A percentile compares a stretch with the other conserved stretches of the same genome.
Conservation (phyloP, 345 rosid genomes). For the Zanthoxylum bungeanum region DNA sequence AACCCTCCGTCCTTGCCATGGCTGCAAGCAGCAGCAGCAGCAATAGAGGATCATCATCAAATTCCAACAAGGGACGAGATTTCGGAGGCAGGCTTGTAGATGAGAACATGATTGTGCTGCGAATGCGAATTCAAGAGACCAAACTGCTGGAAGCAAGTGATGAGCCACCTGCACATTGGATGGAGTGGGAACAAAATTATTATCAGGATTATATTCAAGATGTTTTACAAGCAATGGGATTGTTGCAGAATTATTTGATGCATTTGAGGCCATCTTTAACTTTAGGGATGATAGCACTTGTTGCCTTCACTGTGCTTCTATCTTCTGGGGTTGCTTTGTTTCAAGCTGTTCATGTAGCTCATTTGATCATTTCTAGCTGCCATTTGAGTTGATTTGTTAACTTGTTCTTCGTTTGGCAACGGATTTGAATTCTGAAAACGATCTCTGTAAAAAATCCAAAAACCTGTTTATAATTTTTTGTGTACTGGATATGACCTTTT, state of each 20-base stretch:
- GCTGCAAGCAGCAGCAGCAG: background rate
- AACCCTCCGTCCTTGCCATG: background rate
- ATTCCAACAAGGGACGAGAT: slow-evolving; percentile 8
- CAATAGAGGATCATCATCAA: background rate
- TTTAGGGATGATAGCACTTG: slow-evolving; percentile 16
- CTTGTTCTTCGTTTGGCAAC: too few species aligned
- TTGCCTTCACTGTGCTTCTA: background rate
- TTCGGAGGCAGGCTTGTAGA: slow-evolving; percentile 19
- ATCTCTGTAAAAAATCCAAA: too few species aligned
- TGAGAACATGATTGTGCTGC: slow-evolving; percentile 25
- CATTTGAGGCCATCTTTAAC: slow-evolving; percentile 26
- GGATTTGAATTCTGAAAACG: too few species aligned
- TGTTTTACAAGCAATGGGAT: slow-evolving; percentile 27
- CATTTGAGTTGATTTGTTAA: background rate
- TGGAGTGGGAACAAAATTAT: slow-evolving; percentile 35
- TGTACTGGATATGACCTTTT: too few species aligned
- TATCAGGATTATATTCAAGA: slow-evolving; percentile 11
- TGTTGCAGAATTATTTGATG: slow-evolving; percentile 26
- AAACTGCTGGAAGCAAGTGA: slow-evolving; percentile 13
- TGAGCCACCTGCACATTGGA: slow-evolving; percentile 21
- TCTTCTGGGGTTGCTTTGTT: slow-evolving; percentile 13
- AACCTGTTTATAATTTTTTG: too few species aligned
- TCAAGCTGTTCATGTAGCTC: slow-evolving; percentile 16
- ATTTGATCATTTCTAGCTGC: background rate
- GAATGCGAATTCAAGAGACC: slow-evolving; percentile 22